Evolutionary conservation across 2,329 filamentous ascomycete species (phyloP), one percentile per base, ranked within the genome.

Genomic region (Colletotrichum magnum): DNA sequence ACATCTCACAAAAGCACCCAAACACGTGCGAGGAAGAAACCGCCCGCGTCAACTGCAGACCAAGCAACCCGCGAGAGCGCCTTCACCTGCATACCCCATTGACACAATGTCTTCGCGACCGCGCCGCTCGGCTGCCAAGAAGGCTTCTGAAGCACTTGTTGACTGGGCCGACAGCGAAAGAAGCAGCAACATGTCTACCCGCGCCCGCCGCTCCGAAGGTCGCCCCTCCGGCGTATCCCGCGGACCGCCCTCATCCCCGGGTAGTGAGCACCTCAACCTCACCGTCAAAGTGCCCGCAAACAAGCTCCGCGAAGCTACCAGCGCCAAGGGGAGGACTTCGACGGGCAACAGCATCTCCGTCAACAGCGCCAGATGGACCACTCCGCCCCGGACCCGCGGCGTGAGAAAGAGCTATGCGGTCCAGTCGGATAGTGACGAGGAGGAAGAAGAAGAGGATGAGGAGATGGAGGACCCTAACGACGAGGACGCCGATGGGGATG

Each of bases 371-470:
- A 80, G 82, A n/a, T 43, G 41, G 41, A 43, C 86, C 18, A 79
- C 82, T 28, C 84, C 85, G 45, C 87, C 86, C 73, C 82, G 87
- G 57, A 88, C 86, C 67, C 84, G 87, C 9, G 86, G 85, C 6
- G 83, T 82, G 18, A 88, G 88, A 79, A 89, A 89, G 79, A 89
- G 84, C 72, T 90, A 90, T 63, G 86, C 89, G 43, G 85, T 90
- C 26, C 87, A 89, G 70, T 87, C 85, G 45, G 85, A 84, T 62
- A 82, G 81, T 45, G 83, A 84, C n/a, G 83, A 84, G 26, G 82
- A 83, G 3, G 83, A 84, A 2, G 81, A 77, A 16, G 80, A 79
- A 0, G 78, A 82, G 9, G 81, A 81, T 9, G 79, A 81, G 9
- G 76, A 76, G 5, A 75, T 78, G 60, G 71, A 72, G 16, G 73